phyloP scores from a whole-genome alignment of 2,329 filamentous ascomycete species.

The Aureobasidium sp. region DNA sequence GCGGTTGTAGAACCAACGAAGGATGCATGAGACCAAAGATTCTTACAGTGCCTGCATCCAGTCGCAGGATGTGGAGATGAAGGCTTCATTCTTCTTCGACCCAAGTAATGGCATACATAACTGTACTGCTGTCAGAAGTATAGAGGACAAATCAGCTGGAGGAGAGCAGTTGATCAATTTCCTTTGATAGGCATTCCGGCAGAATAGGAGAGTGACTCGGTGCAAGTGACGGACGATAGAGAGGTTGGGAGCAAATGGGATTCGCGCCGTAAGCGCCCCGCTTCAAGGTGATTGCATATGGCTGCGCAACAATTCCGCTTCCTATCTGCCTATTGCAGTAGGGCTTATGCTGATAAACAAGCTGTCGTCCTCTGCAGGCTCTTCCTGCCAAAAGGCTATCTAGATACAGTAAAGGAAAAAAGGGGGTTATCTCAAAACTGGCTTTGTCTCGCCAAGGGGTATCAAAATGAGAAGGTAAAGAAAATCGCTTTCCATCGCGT shows the following conservation, averaged over 20 bases:
- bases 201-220: neutral
- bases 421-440: conserved; percentile 9
- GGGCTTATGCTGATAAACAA: neutral
- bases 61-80: conserved; percentile 6
- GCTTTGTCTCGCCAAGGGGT: conserved; percentile 3
- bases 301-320: conserved; percentile 10
- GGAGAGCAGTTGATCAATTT: neutral
- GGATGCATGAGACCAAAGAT: neutral
- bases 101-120: neutral
- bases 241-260: conserved; percentile 12
- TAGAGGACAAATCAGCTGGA: neutral
- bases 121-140: neutral
- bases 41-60: conserved; percentile 7
- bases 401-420: conserved; percentile 11
- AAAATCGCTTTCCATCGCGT: conserved; percentile 4
- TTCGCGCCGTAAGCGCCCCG: conserved; percentile 8
- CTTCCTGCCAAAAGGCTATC: conserved; percentile 6
- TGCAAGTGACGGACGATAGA: neutral
- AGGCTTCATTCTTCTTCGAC: neutral
- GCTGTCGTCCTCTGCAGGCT: conserved; percentile 5
- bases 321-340: conserved; percentile 12
- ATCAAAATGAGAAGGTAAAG: conserved; percentile 8
- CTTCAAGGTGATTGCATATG: conserved; percentile 9
- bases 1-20: neutral
- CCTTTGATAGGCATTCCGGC: neutral